A percentile compares a stretch with the other conserved stretches of the same genome.
Conservation (phyloP, 805 yeast genomes). For the Ogataea nakhonphanomensis region DNA sequence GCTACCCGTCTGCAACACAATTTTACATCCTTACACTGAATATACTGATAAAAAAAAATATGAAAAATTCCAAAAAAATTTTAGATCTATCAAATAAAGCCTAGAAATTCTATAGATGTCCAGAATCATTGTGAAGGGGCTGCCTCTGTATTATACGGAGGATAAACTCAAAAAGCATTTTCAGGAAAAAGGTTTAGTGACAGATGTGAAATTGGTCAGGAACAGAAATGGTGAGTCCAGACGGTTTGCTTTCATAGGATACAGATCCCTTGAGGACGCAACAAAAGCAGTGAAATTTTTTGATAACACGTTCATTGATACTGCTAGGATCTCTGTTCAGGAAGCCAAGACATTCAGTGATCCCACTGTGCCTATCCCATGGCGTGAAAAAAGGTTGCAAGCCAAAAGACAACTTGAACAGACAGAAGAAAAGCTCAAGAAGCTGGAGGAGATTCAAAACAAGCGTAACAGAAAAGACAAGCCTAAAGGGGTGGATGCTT, state of each 20-base stretch:
- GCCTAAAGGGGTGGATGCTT: slow-evolving; percentile 22
- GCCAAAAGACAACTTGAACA: slow-evolving; percentile 50
- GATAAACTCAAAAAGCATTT: slow-evolving; percentile 69
- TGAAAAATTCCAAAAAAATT: slow-evolving; percentile 5
- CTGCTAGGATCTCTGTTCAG: slow-evolving; percentile 73
- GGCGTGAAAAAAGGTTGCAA: slow-evolving; percentile 47
- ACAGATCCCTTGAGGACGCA: slow-evolving; percentile 70
- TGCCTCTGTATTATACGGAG: slow-evolving; percentile 77
- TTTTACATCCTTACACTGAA: slow-evolving; percentile 6
- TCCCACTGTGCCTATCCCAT: slow-evolving; percentile 70
- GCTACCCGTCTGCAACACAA: neutral
- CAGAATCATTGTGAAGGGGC: slow-evolving; percentile 86
- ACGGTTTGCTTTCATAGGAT: slow-evolving; percentile 92
- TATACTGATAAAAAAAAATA: neutral
- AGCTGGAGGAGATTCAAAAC: slow-evolving; percentile 45
- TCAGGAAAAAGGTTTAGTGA: slow-evolving; percentile 51
- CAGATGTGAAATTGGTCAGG: slow-evolving; percentile 84
- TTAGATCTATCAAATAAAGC: slow-evolving; percentile 1
- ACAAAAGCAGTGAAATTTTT: slow-evolving; percentile 71
- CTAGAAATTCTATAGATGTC: slow-evolving; percentile 44
- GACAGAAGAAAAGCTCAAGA: slow-evolving; percentile 47
- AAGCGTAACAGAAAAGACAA: slow-evolving; percentile 38
- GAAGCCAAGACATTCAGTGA: slow-evolving; percentile 85
- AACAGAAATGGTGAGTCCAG: slow-evolving; percentile 84
- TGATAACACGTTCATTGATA: slow-evolving; percentile 76